A percentile compares a stretch with the other conserved stretches of the same genome.
Evolutionary conservation across 139 green algal genomes (phyloP).

Genomic region (Tetradesmus obliquus): DNA sequence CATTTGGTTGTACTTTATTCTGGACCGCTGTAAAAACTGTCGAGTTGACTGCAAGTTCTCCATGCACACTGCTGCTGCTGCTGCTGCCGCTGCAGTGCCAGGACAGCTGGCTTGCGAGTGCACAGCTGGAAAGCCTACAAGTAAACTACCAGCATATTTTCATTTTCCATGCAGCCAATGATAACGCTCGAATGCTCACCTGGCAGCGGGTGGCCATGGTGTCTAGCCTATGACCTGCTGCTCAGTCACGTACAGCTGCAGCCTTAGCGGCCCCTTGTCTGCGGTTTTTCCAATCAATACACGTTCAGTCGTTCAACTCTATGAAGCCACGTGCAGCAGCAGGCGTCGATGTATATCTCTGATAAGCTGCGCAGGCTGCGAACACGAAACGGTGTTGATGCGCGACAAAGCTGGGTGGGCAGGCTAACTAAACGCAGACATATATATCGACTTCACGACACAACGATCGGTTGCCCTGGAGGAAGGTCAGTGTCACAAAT

Average conservation of each 20-base stretch:
- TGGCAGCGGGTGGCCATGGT: constrained; percentile 36
- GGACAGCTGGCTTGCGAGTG: background rate
- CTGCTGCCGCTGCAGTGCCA: background rate
- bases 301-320: too few relatives aligned
- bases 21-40: too few relatives aligned
- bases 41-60: background rate
- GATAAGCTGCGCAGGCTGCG: background rate
- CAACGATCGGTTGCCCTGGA: background rate
- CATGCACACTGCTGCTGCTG: background rate
- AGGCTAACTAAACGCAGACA: background rate
- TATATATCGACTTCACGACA: background rate
- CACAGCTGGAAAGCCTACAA: background rate
- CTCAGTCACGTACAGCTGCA: background rate
- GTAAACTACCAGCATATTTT: background rate
- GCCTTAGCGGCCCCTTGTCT: background rate
- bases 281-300: too few relatives aligned
- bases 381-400: background rate
- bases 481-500: background rate
- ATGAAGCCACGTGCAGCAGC: too few relatives aligned
- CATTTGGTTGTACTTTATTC: too few relatives aligned
- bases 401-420: background rate
- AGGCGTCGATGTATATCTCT: background rate
- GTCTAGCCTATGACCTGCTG: background rate
- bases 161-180: background rate
- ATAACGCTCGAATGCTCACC: background rate